These are phyloP conservation scores for Aegilops umbellulata DNA, from an alignment of 176 grass and related monocot genomes.

Conservation along the genomic window DNA sequence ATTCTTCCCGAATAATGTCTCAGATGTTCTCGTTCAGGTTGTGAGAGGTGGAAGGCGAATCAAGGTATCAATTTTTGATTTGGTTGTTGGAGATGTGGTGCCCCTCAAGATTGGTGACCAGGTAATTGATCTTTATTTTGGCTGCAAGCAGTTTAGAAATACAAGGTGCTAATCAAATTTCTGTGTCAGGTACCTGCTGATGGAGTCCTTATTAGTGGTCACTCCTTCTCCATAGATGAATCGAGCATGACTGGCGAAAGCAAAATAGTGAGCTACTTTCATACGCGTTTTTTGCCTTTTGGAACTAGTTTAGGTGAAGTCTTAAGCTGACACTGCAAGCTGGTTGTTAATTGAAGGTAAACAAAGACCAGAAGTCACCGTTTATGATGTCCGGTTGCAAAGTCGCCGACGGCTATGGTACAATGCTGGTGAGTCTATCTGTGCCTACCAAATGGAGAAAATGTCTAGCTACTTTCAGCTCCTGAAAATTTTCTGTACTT, in stretches of 20 bases:
- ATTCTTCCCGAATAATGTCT: background rate
- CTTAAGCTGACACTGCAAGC: conserved; percentile 11
- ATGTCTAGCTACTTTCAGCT: background rate
- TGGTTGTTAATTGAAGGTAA: conserved; percentile 49
- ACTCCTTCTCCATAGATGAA: conserved; percentile 91
- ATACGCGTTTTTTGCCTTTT: background rate
- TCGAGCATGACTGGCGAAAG: conserved; percentile 99
- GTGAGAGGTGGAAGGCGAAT: conserved; percentile 81
- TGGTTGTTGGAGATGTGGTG: conserved; percentile 80
- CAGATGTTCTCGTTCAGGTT: conserved; percentile 54
- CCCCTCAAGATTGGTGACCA: conserved; percentile 99
- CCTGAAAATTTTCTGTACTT: conserved; percentile 5
- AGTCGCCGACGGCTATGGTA: conserved; percentile 94
- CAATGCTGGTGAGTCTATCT: conserved; percentile 71
- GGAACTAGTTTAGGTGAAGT: conserved; percentile 5
- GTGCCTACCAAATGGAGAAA: background rate
- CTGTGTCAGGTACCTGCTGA: conserved; percentile 77
- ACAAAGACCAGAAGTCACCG: conserved; percentile 78
- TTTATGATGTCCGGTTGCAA: conserved; percentile 99
- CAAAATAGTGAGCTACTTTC: conserved; percentile 68
- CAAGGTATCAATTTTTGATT: conserved; percentile 77
- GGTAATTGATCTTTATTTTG: conserved; percentile 48
- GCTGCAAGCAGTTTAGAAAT: background rate
- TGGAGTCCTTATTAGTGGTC: conserved; percentile 85
- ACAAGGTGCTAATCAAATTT: conserved; percentile 22